A percentile compares a stretch with the other conserved stretches of the same genome.
These are phyloP conservation scores for Mycena olivaceomarginata DNA, from an alignment of 768 basidiomycete genomes.

Conservation along the genomic window DNA sequence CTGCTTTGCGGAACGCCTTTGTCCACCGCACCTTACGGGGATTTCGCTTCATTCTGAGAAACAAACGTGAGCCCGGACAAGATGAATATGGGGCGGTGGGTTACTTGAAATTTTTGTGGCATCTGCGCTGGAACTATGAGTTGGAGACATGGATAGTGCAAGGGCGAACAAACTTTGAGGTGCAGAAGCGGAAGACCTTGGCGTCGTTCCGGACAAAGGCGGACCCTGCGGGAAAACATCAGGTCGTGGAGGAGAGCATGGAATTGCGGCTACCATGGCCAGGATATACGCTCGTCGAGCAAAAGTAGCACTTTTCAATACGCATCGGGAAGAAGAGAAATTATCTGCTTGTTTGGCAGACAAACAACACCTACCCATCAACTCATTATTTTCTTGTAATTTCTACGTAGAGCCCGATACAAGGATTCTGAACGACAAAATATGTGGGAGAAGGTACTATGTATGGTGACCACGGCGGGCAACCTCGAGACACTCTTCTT, in stretches of 20 bases:
- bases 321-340: conserved; percentile 73
- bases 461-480: conserved; percentile 78
- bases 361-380: not conserved
- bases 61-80: conserved; percentile 14
- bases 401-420: not conserved
- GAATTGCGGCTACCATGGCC: conserved; percentile 83
- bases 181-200: conserved; percentile 98
- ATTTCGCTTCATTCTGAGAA: conserved; percentile 96
- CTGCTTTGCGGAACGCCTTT: conserved; percentile 98
- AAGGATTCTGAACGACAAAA: not conserved
- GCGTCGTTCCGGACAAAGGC: conserved; percentile 99
- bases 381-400: no score
- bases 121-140: conserved; percentile 67
- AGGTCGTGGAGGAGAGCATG: conserved; percentile 7
- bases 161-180: conserved; percentile 85
- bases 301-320: conserved; percentile 99
- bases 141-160: not conserved
- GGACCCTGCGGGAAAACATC: conserved; percentile 69
- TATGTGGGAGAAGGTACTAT: not conserved
- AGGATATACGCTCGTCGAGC: conserved; percentile 97
- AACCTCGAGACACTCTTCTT: conserved; percentile 86
- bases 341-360: not conserved
- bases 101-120: conserved; percentile 99
- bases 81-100: conserved; percentile 43
- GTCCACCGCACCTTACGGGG: conserved; percentile 99